Base-by-base conservation (phyloP, 2,329 filamentous ascomycete genomes). In the Fusarium praegraminearum region DNA sequence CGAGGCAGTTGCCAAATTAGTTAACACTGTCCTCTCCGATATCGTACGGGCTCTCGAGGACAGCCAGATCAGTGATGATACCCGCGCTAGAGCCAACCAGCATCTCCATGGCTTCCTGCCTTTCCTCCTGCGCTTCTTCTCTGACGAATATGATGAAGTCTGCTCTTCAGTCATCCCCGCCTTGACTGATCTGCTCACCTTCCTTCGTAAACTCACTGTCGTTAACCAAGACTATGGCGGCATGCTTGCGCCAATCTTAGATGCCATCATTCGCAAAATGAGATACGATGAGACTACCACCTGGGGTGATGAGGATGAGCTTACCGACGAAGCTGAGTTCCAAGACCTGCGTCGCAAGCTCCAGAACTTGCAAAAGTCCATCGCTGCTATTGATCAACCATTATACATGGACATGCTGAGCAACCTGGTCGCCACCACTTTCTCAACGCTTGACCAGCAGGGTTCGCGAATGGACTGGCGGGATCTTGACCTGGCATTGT, bases 121-220 rank as follows among this genome's bases (percentile, higher is more conserved):
- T 1, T 91, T 94, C 72, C 86, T 98, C 15, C 84, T 99, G 52
- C 92, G 95, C 40, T 98, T 98, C 84, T 98, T 99, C 81, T 92
- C 94, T 26, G 96, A 99, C 80, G 94, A 99, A 78, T 99, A 97
- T 79, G 96, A 99, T 79, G 96, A 99, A 82, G 91, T 99, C 72
- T 98, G 96, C 84, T 97, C 94, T 36, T 96, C 93, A 15, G 93
- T 98, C 62, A 97, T 99, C 66, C 93, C 94, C 24, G 95, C 93
- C 38, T 88, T 98, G 57, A 97, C 93, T 50, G 97, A 99, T 75
- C 87, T 98, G 50, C 87, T 99, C 65, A 94, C 93, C 30, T 95
- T 97, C 78, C 87, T 98, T 70, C 91, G 96, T 60, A 97, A 94
- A 80, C 84, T 94, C 38, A 87, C 90, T 15, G 85, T 89, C 22